Evolutionary conservation across 23 red algal species (phyloP), one percentile per base, ranked within the genome.

Genomic region (Gracilaria vermiculophylla): DNA sequence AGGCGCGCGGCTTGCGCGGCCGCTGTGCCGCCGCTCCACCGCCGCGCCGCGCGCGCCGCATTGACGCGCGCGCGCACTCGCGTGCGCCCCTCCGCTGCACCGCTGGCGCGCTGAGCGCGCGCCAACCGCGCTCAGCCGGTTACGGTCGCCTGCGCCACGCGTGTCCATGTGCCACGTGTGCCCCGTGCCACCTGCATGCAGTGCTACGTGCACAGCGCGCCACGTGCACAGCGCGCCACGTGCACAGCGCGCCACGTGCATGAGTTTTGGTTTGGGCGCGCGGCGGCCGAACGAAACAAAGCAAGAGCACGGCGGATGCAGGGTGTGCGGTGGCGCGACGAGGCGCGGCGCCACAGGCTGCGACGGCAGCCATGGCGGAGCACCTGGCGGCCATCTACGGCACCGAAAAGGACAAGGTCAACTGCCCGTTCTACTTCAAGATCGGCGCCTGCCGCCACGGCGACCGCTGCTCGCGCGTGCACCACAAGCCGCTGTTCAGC

Each of bases 381-480:
- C 92, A 87, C 40, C 76, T 88, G 24, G 92, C 67, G n/a, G 52
- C 81, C 23, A 88, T 94, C 45, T 86, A 89, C 69, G 92, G 92
- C 51, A 96, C 87, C 1, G 94, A 96, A 53, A 78, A 83, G 21
- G 94, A 96, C 53, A 69, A 84, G 52, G 51, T 86, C 45, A 92
- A 92, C 62, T 96, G 94, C 78, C 87, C 94, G 31, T 92, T 92
- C 56, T 96, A 92, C 70, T 77, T 74, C 65, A 96, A 96, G 80
- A 92, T 96, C 32, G 94, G 94, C 40, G 94, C 94, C 62, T 96
- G 94, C 65, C 80, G 94, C 14, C 87, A 96, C 67, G 94, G 94
- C 16, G 94, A 96, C 78, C 94, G 94, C 27, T 96, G 94, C 81
- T 92, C 87, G 9, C 86, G 94, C 29, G 43, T 86, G 9, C 94